Evolutionary conservation across 805 yeast genomes (phyloP), one percentile per base, ranked within the genome.

Genomic region (Yarrowia osloensis): DNA sequence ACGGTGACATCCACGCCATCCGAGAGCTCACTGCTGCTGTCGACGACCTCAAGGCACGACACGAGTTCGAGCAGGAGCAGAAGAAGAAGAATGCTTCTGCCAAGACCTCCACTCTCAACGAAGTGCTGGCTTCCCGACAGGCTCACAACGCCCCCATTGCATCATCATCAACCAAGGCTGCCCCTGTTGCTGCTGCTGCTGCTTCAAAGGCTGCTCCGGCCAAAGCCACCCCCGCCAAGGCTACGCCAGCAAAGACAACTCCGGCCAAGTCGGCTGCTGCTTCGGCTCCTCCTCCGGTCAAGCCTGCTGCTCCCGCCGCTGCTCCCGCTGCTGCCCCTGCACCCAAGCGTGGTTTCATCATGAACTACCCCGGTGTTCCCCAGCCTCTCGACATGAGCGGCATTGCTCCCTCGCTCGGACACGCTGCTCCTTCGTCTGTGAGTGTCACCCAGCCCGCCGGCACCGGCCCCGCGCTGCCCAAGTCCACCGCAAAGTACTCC

Each of bases 51-150:
- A 52, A 33, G 42, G 8, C 12, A 21, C n/a, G 59, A 15, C 40
- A 21, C 19, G 29, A 47, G 24, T 11, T 4, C 3, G 54, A 33
- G 28, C 37, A 31, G 42, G 59, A 33, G 19, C 42, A 52, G 59
- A 50, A 50, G 28, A 28, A 52, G 59, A 24, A 52, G 28, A 11
- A 15, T 31, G 4, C 22, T 49, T 15, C 40, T 17, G 42, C 59
- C 31, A 22, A 28, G 24, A 52, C 59, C 9, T 52, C 59, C 5
- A 52, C 59, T 6, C 59, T 52, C 59, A 33, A 35, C 29, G 59
- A 52, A 28, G 59, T 52, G 22, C 8, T 52, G 24, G 42, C 42
- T 3, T 52, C 59, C 8, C 40, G 59, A 13, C 55, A 50, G 39
- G 26, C 55, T 12, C 37, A 50, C 26, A 12, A 11, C 7, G 19